A percentile compares a stretch with the other conserved stretches of the same genome.
phyloP scores from a whole-genome alignment of 441 rosid species.

The Erodium chrysanthum region DNA sequence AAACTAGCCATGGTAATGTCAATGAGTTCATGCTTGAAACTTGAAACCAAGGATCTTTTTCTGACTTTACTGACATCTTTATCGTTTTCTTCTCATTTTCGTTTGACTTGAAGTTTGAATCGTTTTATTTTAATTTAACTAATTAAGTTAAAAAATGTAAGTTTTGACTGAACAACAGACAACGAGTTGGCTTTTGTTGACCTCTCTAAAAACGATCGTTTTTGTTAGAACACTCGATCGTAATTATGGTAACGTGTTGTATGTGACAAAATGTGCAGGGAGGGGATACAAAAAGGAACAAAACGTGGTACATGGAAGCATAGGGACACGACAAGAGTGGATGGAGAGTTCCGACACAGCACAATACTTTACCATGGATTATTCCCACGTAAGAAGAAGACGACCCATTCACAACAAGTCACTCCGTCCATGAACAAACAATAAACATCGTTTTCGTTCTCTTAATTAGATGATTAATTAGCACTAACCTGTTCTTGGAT shows the following conservation, averaged over 20 bases:
- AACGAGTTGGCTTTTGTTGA: no score
- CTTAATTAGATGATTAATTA: not conserved
- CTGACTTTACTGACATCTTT: no score
- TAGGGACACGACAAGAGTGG: not conserved
- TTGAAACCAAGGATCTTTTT: no score
- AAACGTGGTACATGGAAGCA: not conserved
- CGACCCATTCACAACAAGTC: slow-evolving; percentile 5
- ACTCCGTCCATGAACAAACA: not conserved
- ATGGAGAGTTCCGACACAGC: slow-evolving; percentile 1
- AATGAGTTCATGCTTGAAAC: not conserved
- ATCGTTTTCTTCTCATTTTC: no score
- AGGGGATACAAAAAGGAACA: not conserved
- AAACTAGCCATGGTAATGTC: not conserved
- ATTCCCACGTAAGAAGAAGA: slow-evolving; percentile 4
- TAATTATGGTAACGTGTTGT: not conserved
- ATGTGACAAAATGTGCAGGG: not conserved
- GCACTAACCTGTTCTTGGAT: not conserved
- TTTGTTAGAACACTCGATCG: not conserved
- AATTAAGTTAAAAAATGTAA: no score
- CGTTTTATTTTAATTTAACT: no score
- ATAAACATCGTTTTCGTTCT: not conserved
- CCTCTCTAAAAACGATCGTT: no score
- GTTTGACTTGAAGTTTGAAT: no score
- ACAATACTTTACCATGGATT: not conserved
- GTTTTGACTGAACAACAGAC: no score